A percentile compares a stretch with the other conserved stretches of the same genome.
These are phyloP conservation scores for Colletotrichum horii DNA, from an alignment of 2,329 filamentous ascomycete species.

Conservation along the genomic window DNA sequence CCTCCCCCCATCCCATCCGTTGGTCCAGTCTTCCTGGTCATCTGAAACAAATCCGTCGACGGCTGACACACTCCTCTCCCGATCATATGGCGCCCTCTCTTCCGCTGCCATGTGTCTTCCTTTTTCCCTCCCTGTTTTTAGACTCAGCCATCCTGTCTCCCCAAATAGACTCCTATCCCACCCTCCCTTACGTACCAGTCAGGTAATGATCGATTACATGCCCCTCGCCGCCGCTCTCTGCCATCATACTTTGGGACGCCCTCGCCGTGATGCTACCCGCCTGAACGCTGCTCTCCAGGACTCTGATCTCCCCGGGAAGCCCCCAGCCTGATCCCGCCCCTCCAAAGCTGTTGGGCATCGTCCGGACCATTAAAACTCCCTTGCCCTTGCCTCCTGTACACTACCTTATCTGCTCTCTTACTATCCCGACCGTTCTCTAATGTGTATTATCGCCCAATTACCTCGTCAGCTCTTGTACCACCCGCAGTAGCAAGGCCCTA, in stretches of 20 bases:
- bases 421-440: not conserved
- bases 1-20: not conserved
- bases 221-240: not conserved
- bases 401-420: not conserved
- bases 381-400: not conserved
- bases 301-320: not conserved
- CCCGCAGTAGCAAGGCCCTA: not conserved
- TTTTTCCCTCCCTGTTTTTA: not conserved
- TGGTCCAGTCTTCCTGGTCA: slow-evolving; percentile 13
- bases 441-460: not conserved
- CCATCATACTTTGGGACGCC: not conserved
- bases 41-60: slow-evolving; percentile 20
- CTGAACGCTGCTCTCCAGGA: not conserved
- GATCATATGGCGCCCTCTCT: not conserved
- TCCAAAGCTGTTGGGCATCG: not conserved
- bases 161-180: not conserved
- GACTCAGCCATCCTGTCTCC: not conserved
- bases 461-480: not conserved
- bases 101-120: not conserved
- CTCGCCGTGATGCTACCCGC: not conserved
- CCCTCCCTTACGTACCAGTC: not conserved
- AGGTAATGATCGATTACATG: not conserved
- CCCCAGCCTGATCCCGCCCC: not conserved
- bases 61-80: slow-evolving; percentile 14
- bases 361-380: not conserved